Percentiles rank a stretch among this genome's conserved stretches.
phyloP scores from a whole-genome alignment of 2,329 filamentous ascomycete genomes.

The Curvularia hawaiiensis region DNA sequence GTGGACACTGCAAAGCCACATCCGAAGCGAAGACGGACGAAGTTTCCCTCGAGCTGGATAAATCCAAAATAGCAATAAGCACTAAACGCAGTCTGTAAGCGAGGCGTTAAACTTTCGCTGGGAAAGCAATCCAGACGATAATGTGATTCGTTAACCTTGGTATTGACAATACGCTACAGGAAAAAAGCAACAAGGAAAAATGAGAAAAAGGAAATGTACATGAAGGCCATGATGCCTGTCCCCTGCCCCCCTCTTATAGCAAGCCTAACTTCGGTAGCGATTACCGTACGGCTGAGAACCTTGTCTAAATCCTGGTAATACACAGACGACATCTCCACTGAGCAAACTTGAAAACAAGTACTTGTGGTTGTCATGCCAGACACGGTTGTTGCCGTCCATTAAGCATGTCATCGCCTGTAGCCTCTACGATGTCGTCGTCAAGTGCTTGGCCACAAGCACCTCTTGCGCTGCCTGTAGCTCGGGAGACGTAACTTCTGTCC shows the following conservation, averaged over 20 bases:
- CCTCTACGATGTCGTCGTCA: conserved; percentile 10
- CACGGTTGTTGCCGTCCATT: not conserved
- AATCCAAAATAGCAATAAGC: not conserved
- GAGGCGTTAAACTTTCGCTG: not conserved
- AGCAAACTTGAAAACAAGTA: not conserved
- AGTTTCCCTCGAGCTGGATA: not conserved
- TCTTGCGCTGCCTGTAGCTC: conserved; percentile 17
- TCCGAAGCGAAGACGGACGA: not conserved
- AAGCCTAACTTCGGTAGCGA: not conserved
- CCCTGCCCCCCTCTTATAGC: not conserved
- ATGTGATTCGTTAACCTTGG: not conserved
- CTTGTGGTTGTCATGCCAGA: not conserved
- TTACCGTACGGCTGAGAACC: not conserved
- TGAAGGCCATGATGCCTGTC: not conserved
- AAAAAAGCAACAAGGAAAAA: not conserved
- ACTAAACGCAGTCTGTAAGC: not conserved
- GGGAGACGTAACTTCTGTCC: conserved; percentile 5
- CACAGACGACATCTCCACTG: not conserved
- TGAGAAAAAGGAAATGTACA: not conserved
- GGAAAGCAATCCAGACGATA: not conserved
- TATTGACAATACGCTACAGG: not conserved
- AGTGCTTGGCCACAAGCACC: conserved; percentile 9
- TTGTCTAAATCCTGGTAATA: not conserved
- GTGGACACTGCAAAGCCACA: not conserved
- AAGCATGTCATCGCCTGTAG: not conserved